phyloP scores from a whole-genome alignment of 495 filamentous ascomycete genomes.

The Daldinia vernicosa region DNA sequence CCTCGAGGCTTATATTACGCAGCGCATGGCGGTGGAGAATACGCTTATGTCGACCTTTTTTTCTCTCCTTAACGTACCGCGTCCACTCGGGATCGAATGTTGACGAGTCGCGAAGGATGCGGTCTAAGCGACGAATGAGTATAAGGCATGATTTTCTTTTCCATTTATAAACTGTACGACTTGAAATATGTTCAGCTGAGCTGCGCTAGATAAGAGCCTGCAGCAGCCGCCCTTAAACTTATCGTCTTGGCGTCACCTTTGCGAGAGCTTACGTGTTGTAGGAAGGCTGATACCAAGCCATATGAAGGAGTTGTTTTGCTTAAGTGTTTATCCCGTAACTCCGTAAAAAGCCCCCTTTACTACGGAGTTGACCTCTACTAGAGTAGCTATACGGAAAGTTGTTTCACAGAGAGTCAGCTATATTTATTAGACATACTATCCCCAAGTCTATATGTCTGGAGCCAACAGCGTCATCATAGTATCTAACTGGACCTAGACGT shows the following conservation, averaged over 20 bases:
- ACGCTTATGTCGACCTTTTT: not conserved
- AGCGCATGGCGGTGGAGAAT: not conserved
- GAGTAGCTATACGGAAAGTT: no score
- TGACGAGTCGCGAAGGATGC: not conserved
- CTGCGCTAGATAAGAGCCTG: slow-evolving; percentile 17
- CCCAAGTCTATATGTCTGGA: not conserved
- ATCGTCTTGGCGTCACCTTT: slow-evolving; percentile 25
- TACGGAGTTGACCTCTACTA: not conserved
- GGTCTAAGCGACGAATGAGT: not conserved
- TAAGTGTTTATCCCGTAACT: not conserved
- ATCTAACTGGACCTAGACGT: no score
- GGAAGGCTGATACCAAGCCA: not conserved
- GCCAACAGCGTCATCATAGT: no score
- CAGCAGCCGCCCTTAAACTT: slow-evolving; percentile 10
- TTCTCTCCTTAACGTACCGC: not conserved
- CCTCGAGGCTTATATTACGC: not conserved
- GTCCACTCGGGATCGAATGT: not conserved
- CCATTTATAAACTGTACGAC: not conserved
- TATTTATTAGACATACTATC: not conserved
- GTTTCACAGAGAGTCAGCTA: not conserved
- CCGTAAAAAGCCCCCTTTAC: not conserved
- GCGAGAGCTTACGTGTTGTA: not conserved
- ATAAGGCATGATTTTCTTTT: slow-evolving; percentile 1
- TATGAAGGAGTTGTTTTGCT: not conserved
- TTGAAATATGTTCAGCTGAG: slow-evolving; percentile 37